Evolutionary conservation across 1,284 basidiomycete species (phyloP).

Genomic region (Trichosporon faecale): DNA sequence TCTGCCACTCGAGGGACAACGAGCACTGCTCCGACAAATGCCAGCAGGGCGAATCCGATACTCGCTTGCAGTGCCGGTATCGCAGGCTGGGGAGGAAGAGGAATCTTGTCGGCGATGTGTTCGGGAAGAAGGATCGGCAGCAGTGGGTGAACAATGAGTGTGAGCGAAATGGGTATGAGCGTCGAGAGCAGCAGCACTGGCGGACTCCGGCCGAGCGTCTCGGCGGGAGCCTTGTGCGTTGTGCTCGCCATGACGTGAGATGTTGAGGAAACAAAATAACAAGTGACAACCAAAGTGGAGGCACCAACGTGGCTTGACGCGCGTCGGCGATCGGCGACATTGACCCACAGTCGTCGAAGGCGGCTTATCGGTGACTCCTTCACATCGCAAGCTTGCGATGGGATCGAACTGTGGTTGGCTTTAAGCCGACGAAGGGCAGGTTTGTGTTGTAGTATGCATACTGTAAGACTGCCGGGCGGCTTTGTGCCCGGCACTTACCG

Average conservation of each 20-base stretch:
- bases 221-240: conserved; percentile 8
- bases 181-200: conserved; percentile 39
- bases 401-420: too few relatives aligned
- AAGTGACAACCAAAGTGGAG: not conserved
- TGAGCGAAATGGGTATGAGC: conserved; percentile 40
- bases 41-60: conserved; percentile 74
- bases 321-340: not conserved
- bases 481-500: too few relatives aligned
- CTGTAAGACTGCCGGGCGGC: too few relatives aligned
- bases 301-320: not conserved
- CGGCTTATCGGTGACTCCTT: too few relatives aligned
- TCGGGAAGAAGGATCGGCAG: conserved; percentile 36
- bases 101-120: conserved; percentile 26
- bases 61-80: conserved; percentile 58
- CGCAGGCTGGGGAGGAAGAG: conserved; percentile 35
- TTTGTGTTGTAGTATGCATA: too few relatives aligned
- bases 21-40: conserved; percentile 68
- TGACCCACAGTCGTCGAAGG: too few relatives aligned
- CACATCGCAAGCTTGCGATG: too few relatives aligned
- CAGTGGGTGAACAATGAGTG: conserved; percentile 42
- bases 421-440: too few relatives aligned
- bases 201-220: conserved; percentile 29
- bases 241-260: not conserved
- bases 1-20: conserved; percentile 71
- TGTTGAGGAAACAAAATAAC: not conserved